Conservation (phyloP, 352 stramenopile genomes). For the Phytopythium helicoides region DNA sequence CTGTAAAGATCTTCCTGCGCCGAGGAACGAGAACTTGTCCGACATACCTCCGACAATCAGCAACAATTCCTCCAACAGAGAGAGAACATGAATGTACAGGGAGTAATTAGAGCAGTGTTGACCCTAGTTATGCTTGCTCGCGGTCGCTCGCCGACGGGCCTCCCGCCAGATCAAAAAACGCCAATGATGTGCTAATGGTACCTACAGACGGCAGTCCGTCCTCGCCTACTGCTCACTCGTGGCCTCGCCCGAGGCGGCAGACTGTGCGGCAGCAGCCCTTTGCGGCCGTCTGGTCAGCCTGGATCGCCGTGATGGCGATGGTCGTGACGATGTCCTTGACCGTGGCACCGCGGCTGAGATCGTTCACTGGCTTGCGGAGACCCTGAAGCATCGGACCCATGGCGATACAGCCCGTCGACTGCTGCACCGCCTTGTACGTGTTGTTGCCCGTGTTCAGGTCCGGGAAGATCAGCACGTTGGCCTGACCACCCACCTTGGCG, state of each 20-base stretch:
- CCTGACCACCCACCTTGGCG: constrained; percentile 68
- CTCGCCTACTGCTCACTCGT: background rate
- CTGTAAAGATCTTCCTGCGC: no score
- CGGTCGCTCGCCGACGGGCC: no score
- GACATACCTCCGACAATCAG: no score
- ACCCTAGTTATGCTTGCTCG: no score
- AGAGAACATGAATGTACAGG: no score
- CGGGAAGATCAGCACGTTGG: constrained; percentile 87
- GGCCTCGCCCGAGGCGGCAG: background rate
- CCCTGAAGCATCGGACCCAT: constrained; percentile 90
- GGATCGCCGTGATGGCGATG: constrained; percentile 85
- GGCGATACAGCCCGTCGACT: constrained; percentile 69
- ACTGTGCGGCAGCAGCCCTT: background rate
- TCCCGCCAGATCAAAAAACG: no score
- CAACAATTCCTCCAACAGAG: no score
- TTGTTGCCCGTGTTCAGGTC: constrained; percentile 90
- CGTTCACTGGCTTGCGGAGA: constrained; percentile 86
- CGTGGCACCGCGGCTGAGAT: constrained; percentile 82
- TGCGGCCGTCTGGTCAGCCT: constrained; percentile 51
- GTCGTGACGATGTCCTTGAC: constrained; percentile 92
- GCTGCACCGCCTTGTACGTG: constrained; percentile 89
- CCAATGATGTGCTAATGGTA: no score
- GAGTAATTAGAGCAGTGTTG: no score
- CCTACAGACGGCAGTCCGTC: no score
- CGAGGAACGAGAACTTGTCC: no score